These are phyloP conservation scores for Rhizopus stolonifer DNA, from an alignment of 371 early-diverging fungal genomes.

Conservation along the genomic window DNA sequence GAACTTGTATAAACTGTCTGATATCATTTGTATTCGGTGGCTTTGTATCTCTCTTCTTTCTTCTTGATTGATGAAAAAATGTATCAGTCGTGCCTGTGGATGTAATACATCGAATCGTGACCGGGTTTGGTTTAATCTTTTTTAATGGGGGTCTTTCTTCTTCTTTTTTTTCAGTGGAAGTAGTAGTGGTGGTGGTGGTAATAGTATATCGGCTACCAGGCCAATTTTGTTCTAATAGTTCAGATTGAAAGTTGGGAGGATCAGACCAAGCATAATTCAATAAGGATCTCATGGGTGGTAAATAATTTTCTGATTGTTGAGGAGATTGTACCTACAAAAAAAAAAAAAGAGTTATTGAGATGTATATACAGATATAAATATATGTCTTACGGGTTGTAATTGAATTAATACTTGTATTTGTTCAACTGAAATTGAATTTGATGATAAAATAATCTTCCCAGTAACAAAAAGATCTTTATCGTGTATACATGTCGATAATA, in stretches of 20 bases:
- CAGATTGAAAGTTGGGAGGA: conserved; percentile 8
- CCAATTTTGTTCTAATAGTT: conserved; percentile 20
- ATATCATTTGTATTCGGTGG: conserved; percentile 40
- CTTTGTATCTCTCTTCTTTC: conserved; percentile 41
- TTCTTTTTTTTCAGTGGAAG: no score
- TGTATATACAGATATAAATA: not conserved
- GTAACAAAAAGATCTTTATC: conserved; percentile 16
- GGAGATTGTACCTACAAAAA: no score
- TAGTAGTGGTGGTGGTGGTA: conserved; percentile 5
- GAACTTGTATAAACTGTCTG: conserved; percentile 45
- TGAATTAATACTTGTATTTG: conserved; percentile 33
- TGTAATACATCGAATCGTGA: not conserved
- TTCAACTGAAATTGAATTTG: conserved; percentile 10
- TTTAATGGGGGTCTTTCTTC: not conserved
- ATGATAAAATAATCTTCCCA: conserved; percentile 16
- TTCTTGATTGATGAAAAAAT: conserved; percentile 35
- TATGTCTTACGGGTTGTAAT: conserved; percentile 29
- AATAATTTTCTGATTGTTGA: not conserved
- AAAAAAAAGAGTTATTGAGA: no score
- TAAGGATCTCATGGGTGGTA: conserved; percentile 22
- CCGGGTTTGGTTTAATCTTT: not conserved
- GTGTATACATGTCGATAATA: conserved; percentile 22
- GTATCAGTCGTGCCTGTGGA: conserved; percentile 25
- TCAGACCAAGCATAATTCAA: not conserved
- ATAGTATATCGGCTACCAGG: conserved; percentile 25